Percentiles rank a stretch among this genome's conserved stretches.
Evolutionary conservation across 2,329 filamentous ascomycete species (phyloP).

Genomic region (Aspergillus hortae): DNA sequence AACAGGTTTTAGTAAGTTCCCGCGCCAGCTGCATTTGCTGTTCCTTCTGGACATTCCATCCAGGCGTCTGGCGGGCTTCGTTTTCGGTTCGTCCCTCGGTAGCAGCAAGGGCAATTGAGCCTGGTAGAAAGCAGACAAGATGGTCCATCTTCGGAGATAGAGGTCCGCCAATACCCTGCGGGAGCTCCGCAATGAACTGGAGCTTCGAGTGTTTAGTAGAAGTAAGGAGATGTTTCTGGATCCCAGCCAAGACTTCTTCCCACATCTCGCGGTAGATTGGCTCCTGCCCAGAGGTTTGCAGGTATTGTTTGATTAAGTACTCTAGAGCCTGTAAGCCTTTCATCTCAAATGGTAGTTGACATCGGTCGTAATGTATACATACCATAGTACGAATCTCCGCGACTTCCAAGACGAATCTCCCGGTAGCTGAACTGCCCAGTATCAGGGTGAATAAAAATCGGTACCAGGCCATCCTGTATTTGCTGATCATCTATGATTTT

Average conservation of each 20-base stretch:
- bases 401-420: constrained; percentile 90
- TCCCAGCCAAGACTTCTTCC: constrained; percentile 77
- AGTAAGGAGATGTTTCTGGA: constrained; percentile 87
- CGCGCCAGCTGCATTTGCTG: constrained; percentile 82
- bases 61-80: constrained; percentile 52
- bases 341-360: not conserved
- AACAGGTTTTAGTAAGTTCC: constrained; percentile 95
- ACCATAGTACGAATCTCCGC: constrained; percentile 93
- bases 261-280: constrained; percentile 87
- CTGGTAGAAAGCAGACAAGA: constrained; percentile 94
- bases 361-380: constrained; percentile 9
- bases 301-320: constrained; percentile 97
- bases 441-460: constrained; percentile 83
- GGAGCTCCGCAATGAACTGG: constrained; percentile 87
- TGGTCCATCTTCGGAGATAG: constrained; percentile 96
- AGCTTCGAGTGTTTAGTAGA: constrained; percentile 78
- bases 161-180: constrained; percentile 62
- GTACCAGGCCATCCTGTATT: constrained; percentile 77
- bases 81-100: constrained; percentile 78
- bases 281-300: constrained; percentile 87
- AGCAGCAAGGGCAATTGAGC: constrained; percentile 84
- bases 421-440: constrained; percentile 73
- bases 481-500: constrained; percentile 70
- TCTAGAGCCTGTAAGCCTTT: constrained; percentile 46
- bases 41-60: constrained; percentile 76